Evolutionary conservation across 768 basidiomycete species (phyloP), one percentile per base, ranked within the genome.

Genomic region (Psilocybe tampanensis): DNA sequence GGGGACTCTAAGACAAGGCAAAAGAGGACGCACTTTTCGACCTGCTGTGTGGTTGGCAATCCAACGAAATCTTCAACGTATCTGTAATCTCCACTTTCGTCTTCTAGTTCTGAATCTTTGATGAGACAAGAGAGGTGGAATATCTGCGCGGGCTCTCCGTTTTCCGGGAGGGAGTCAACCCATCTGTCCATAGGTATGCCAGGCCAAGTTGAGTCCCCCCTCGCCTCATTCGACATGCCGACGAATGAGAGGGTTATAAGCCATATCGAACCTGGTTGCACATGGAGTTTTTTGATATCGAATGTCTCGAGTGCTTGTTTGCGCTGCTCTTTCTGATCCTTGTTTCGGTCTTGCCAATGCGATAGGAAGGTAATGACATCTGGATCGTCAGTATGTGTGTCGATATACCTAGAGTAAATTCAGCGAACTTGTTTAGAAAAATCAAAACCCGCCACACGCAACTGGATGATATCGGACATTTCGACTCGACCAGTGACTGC

Each of bases 71-170:
- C 54, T 18, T 52, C 54, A 19, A 60, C 23, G 43, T 47, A 41
- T 29, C 59, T 44, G 12, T 43, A 52, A n/a, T 59, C 49, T 18
- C 44, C 50, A 15, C 49, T 49, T n/a, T 36, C 54, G 9, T 52
- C 54, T n/a, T 13, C 21, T 15, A 26, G 48, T 15, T 47, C 53
- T 19, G 53, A 43, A 18, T 55, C 59, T 3, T 34, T 39, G 45
- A 56, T 52, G 42, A 55, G 55, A 21, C 49, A 60, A 17, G 29
- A 52, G 8, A 60, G 18, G 23, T 52, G 59, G 50, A 60, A 56
- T 1, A 42, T 47, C 23, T 51, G 54, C 29, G 24, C 26, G 1
- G 59, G 49, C 17, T 33, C 43, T 29, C 32, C 23, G 15, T 47
- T 18, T 24, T 17, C 13, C 52, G 39, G n/a, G 18, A 19, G 17